Evolutionary conservation across 2,329 filamentous ascomycete species (phyloP).

Genomic region (Fusarium algeriense): DNA sequence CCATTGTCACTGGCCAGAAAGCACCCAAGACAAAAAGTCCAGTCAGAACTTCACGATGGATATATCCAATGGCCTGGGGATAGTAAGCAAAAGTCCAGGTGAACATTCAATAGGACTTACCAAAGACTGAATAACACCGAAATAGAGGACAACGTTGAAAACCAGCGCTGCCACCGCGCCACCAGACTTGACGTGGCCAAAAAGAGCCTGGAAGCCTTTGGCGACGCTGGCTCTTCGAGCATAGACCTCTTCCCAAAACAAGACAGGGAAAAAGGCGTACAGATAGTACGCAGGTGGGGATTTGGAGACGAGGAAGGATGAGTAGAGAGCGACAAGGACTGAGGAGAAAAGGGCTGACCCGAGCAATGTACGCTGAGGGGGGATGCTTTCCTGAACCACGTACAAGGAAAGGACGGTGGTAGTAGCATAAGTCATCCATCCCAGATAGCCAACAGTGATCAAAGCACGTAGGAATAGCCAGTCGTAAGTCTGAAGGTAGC

Average conservation of each 20-base stretch:
- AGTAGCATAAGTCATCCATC: slow-evolving; percentile 94
- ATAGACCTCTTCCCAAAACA: slow-evolving; percentile 97
- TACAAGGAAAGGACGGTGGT: slow-evolving; percentile 91
- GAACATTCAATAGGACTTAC: slow-evolving; percentile 59
- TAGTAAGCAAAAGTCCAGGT: slow-evolving; percentile 9
- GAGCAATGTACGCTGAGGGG: slow-evolving; percentile 70
- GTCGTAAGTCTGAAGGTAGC: slow-evolving; percentile 97
- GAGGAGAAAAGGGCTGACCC: slow-evolving; percentile 79
- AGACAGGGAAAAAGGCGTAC: slow-evolving; percentile 91
- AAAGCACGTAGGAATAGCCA: slow-evolving; percentile 94
- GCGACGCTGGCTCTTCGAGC: slow-evolving; percentile 77
- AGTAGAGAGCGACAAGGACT: slow-evolving; percentile 78
- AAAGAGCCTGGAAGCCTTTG: slow-evolving; percentile 75
- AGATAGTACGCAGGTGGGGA: slow-evolving; percentile 89
- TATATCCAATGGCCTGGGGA: slow-evolving; percentile 88
- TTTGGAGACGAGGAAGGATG: slow-evolving; percentile 81
- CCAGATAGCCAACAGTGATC: slow-evolving; percentile 90
- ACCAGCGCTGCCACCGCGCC: slow-evolving; percentile 69
- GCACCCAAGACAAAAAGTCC: slow-evolving; percentile 80
- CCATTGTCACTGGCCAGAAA: slow-evolving; percentile 83
- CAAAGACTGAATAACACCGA: slow-evolving; percentile 83
- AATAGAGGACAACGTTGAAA: slow-evolving; percentile 74
- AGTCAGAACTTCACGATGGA: slow-evolving; percentile 88
- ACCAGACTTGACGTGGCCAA: slow-evolving; percentile 74
- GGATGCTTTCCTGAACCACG: slow-evolving; percentile 78